Percentiles rank a stretch among this genome's conserved stretches.
These are phyloP conservation scores for Amorphotheca resinae DNA, from an alignment of 495 filamentous ascomycete species.

Conservation along the genomic window DNA sequence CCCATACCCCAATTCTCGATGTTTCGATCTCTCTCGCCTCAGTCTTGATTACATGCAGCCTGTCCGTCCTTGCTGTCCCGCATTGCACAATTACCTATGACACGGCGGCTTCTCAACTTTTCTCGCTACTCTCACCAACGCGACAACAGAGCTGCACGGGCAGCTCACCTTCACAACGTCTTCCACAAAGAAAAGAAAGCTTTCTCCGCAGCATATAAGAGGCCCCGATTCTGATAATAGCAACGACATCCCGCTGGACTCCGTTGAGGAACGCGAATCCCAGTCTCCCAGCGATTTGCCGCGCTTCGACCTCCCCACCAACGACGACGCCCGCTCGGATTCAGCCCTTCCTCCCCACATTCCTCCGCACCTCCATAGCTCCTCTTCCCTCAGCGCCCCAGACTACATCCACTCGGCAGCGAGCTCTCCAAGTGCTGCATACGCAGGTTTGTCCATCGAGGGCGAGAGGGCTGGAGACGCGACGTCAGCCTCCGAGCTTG, in stretches of 20 bases:
- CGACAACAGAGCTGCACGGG: slow-evolving; percentile 20
- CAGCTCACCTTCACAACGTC: slow-evolving; percentile 80
- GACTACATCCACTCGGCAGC: slow-evolving; percentile 43
- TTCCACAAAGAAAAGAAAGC: slow-evolving; percentile 83
- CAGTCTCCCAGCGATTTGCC: slow-evolving; percentile 25
- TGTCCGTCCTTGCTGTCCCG: slow-evolving; percentile 6
- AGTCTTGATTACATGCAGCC: slow-evolving; percentile 10
- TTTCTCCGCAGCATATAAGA: slow-evolving; percentile 41
- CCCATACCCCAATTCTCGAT: not conserved
- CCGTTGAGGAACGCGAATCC: slow-evolving; percentile 29
- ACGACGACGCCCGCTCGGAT: slow-evolving; percentile 38
- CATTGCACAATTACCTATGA: slow-evolving; percentile 6
- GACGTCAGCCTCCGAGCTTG: slow-evolving; percentile 8
- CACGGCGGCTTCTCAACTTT: slow-evolving; percentile 15
- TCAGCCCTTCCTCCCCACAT: slow-evolving; percentile 36
- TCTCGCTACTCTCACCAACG: slow-evolving; percentile 7
- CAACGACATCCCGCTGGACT: slow-evolving; percentile 31
- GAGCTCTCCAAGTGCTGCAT: slow-evolving; percentile 61
- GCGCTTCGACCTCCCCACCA: slow-evolving; percentile 35
- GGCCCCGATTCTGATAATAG: slow-evolving; percentile 22
- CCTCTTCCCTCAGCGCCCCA: slow-evolving; percentile 32
- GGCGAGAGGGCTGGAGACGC: slow-evolving; percentile 44
- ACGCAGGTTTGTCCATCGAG: slow-evolving; percentile 56
- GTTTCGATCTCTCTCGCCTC: slow-evolving; percentile 6
- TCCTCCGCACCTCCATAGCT: slow-evolving; percentile 35